phyloP scores from a whole-genome alignment of 768 basidiomycete species.

The Wakefieldia striispora region DNA sequence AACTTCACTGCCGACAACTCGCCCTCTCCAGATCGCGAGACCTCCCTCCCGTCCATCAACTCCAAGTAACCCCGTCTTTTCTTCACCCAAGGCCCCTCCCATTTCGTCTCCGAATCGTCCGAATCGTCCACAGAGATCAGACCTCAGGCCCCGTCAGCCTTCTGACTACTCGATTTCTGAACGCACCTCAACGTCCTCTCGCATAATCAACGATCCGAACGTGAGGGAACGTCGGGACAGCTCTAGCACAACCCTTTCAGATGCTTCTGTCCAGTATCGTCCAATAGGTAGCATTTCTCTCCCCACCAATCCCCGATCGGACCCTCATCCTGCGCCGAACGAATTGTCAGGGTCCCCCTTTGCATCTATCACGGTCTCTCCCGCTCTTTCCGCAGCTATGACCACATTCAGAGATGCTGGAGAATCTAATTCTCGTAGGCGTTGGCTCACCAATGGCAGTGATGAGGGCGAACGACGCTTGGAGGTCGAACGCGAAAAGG shows the following conservation, averaged over 20 bases:
- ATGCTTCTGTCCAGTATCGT: conserved; percentile 36
- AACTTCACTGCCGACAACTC: conserved; percentile 38
- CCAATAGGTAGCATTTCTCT: conserved; percentile 26
- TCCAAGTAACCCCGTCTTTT: conserved; percentile 41
- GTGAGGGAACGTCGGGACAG: conserved; percentile 46
- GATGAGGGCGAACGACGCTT: conserved; percentile 55
- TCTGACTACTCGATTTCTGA: conserved; percentile 56
- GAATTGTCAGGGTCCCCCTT: conserved; percentile 20
- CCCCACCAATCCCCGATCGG: conserved; percentile 15
- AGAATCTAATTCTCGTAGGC: conserved; percentile 47
- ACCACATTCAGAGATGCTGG: conserved; percentile 67
- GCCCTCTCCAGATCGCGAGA: conserved; percentile 63
- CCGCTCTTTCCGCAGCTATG: conserved; percentile 53
- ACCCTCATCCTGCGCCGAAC: conserved; percentile 13
- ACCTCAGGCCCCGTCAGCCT: conserved; percentile 51
- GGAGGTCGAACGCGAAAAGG: conserved; percentile 62
- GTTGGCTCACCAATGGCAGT: conserved; percentile 49
- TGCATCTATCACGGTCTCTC: conserved; percentile 39
- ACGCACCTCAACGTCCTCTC: conserved; percentile 45
- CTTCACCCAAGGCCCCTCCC: conserved; percentile 39
- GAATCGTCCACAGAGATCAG: conserved; percentile 65
- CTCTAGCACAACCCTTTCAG: conserved; percentile 46
- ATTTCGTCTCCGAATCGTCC: conserved; percentile 50
- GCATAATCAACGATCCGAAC: conserved; percentile 26
- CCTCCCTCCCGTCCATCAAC: conserved; percentile 53